Evolutionary conservation across 352 stramenopile genomes (phyloP), one percentile per base, ranked within the genome.

Genomic region (Pythium grandisporangium): DNA sequence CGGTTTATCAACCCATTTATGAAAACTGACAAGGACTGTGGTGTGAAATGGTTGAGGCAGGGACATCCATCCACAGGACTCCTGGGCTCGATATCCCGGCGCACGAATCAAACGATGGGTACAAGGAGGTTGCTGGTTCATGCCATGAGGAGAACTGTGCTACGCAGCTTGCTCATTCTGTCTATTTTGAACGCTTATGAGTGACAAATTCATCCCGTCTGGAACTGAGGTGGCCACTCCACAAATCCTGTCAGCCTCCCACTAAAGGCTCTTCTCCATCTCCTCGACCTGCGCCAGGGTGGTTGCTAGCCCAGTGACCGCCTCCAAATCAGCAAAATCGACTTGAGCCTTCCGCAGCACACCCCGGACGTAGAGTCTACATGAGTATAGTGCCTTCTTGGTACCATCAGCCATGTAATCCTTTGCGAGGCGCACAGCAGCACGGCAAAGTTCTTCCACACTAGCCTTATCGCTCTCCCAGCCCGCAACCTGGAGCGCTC

Each of bases 311-410:
- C 45, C 42, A 45, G 66, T 50, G 12, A 84, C 69, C 10, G 64
- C 52, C 17, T 80, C 63, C 0, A 78, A 41, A 20, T 64, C 52
- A 1, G 51, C 55, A 49, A 84, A 92, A 42, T 89, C 67, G 13
- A 85, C 51, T 26, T 87, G 68, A 34, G 70, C 73, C 48, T 88
- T 92, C 61, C 84, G 85, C 10, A 84, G 59, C 30, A 92, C 60
- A 22, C 74, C 69, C 24, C 73, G 69, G 32, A 90, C 68, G 58
- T 89, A 87, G 30, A 92, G 52, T 7, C 70, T 68, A 30, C 73
- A 87, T 20, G 73, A 73, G 51, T 86, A 87, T 5, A 89, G 55
- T 26, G 75, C 59, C 60, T 86, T 84, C 57, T 88, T 85, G n/a
- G 75, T 73, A 35, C 70, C 73, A 22, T 87, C 68, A 0, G 58